A percentile compares a stretch with the other conserved stretches of the same genome.
Evolutionary conservation across 2,329 filamentous ascomycete species (phyloP).

Genomic region (Colletotrichum abscissum): DNA sequence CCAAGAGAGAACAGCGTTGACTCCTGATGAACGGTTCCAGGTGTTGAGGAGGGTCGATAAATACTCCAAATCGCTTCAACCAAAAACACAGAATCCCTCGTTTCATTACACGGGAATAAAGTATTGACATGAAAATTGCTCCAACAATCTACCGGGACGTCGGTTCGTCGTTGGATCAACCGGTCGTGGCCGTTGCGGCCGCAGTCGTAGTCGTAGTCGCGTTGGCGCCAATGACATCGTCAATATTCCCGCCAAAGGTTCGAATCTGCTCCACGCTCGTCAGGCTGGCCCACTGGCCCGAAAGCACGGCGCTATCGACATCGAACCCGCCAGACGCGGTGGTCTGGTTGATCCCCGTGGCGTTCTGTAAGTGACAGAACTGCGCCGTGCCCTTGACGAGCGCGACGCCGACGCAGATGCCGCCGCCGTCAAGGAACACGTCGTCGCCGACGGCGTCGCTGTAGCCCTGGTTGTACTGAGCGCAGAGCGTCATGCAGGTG

Average conservation of each 20-base stretch:
- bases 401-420: constrained; percentile 33
- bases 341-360: constrained; percentile 32
- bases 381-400: constrained; percentile 31
- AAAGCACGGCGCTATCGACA: constrained; percentile 31
- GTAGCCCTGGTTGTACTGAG: constrained; percentile 35
- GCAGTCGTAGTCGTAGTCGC: constrained; percentile 11
- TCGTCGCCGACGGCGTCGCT: constrained; percentile 36
- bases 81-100: neutral
- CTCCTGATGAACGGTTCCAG: too few relatives aligned
- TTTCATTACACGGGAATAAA: neutral
- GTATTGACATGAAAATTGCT: too few relatives aligned
- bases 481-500: constrained; percentile 35
- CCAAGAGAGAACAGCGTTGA: too few relatives aligned
- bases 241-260: constrained; percentile 28
- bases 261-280: constrained; percentile 26
- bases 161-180: neutral
- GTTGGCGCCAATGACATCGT: constrained; percentile 12
- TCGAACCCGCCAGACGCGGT: constrained; percentile 23
- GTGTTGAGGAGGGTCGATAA: neutral
- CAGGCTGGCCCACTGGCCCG: constrained; percentile 20
- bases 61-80: neutral
- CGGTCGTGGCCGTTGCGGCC: too few relatives aligned
- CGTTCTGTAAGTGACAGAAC: constrained; percentile 35
- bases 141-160: neutral
- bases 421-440: constrained; percentile 27